phyloP scores from a whole-genome alignment of 2,329 filamentous ascomycete species.

The Lithohypha guttulata region DNA sequence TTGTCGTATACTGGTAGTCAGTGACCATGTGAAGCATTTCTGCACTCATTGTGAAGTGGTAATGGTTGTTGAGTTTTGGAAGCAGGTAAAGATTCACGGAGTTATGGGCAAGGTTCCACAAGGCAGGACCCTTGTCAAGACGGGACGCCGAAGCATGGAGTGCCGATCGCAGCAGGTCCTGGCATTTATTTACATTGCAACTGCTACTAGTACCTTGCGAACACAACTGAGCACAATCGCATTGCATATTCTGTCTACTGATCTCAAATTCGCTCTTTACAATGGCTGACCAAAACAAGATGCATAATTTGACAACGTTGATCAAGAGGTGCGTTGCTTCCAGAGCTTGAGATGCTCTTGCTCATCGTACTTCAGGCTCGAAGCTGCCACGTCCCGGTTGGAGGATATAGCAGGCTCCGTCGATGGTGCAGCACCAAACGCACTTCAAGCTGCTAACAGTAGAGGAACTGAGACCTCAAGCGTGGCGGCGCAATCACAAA shows the following conservation, averaged over 20 bases:
- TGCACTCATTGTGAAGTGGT: too few species aligned
- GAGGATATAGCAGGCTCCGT: slow-evolving; percentile 86
- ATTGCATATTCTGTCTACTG: not conserved
- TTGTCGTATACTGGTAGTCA: too few species aligned
- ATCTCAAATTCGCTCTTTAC: not conserved
- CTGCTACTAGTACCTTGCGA: not conserved
- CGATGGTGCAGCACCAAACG: slow-evolving; percentile 34
- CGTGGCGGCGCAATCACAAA: slow-evolving; percentile 26
- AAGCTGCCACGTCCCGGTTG: slow-evolving; percentile 89
- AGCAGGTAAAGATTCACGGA: too few species aligned
- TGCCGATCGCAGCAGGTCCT: too few species aligned
- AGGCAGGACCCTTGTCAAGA: too few species aligned
- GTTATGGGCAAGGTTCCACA: too few species aligned
- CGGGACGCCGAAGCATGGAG: not conserved
- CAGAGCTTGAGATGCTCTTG: slow-evolving; percentile 11
- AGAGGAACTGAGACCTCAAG: slow-evolving; percentile 27
- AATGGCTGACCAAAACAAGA: slow-evolving; percentile 41
- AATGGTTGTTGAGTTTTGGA: too few species aligned
- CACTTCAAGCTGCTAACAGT: slow-evolving; percentile 24
- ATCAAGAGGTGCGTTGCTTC: slow-evolving; percentile 77
- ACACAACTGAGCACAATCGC: not conserved
- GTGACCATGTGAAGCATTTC: too few species aligned
- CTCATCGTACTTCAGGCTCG: slow-evolving; percentile 53
- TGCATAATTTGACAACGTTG: slow-evolving; percentile 93
- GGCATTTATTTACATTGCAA: not conserved